phyloP scores from a whole-genome alignment of 805 yeast species.

The Danielozyma ontarioensis region DNA sequence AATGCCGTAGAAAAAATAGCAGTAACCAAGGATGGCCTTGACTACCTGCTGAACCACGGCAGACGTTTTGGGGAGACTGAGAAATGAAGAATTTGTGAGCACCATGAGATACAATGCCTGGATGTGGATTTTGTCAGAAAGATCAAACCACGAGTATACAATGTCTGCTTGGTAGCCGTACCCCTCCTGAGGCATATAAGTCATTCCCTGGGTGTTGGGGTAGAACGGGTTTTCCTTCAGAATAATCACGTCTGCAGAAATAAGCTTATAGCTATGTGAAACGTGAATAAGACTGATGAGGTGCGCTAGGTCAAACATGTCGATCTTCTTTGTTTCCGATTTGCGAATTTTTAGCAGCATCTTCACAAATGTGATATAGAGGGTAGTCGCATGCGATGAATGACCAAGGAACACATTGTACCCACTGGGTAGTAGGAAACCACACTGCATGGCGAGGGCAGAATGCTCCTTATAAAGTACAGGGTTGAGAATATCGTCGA shows the following conservation, averaged over 20 bases:
- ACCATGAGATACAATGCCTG: slow-evolving; percentile 17
- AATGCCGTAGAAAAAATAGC: slow-evolving; percentile 10
- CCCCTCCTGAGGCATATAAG: slow-evolving; percentile 8
- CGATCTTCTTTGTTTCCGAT: background rate
- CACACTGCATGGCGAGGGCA: background rate
- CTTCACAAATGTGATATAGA: background rate
- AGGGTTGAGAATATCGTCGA: background rate
- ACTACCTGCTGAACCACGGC: slow-evolving; percentile 11
- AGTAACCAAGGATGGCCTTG: slow-evolving; percentile 8
- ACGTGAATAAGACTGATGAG: background rate
- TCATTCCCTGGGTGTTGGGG: slow-evolving; percentile 9
- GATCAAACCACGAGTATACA: slow-evolving; percentile 20
- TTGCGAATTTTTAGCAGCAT: background rate
- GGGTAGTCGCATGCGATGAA: background rate
- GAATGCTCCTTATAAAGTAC: background rate
- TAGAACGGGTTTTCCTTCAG: slow-evolving; percentile 8
- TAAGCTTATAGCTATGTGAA: slow-evolving; percentile 7
- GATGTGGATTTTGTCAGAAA: slow-evolving; percentile 16
- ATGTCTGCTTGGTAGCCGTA: background rate
- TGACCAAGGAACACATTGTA: background rate
- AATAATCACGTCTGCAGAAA: slow-evolving; percentile 7
- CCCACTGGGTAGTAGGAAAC: background rate
- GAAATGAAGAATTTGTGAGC: slow-evolving; percentile 12
- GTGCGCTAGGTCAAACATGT: background rate
- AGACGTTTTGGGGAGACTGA: slow-evolving; percentile 4